A percentile compares a stretch with the other conserved stretches of the same genome.
These are phyloP conservation scores for Phytophthora hibernalis DNA, from an alignment of 352 stramenopile species.

Conservation along the genomic window DNA sequence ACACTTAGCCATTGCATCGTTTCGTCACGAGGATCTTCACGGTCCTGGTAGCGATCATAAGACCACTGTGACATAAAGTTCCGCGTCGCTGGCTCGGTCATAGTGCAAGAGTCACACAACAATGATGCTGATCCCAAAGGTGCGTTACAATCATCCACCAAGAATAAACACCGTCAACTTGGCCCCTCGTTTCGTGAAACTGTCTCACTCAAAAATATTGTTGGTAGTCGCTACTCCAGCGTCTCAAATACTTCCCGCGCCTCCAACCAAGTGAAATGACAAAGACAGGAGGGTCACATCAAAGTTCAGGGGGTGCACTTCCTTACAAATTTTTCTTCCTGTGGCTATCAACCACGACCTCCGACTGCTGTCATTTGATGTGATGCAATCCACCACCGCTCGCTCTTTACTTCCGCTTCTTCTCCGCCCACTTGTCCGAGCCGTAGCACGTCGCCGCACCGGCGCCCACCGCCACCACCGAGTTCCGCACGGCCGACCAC, in stretches of 20 bases:
- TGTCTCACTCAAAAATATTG: slow-evolving; percentile 25
- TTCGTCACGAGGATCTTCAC: background rate
- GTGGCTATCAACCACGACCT: slow-evolving; percentile 12
- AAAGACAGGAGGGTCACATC: background rate
- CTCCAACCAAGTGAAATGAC: background rate
- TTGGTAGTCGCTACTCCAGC: background rate
- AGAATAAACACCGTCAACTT: slow-evolving; percentile 20
- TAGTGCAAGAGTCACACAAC: background rate
- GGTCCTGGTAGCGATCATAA: slow-evolving; percentile 16
- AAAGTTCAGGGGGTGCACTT: slow-evolving; percentile 19
- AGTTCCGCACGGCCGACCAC: slow-evolving; percentile 64
- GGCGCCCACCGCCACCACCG: slow-evolving; percentile 63
- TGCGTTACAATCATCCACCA: slow-evolving; percentile 5
- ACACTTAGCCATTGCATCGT: slow-evolving; percentile 29
- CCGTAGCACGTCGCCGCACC: slow-evolving; percentile 66
- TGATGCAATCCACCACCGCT: slow-evolving; percentile 18
- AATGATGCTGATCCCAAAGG: background rate
- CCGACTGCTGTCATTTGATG: slow-evolving; percentile 25
- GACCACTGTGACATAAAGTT: slow-evolving; percentile 46
- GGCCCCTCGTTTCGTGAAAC: slow-evolving; percentile 5
- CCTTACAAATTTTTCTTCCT: slow-evolving; percentile 32
- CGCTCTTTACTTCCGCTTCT: slow-evolving; percentile 46
- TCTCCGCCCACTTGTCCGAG: slow-evolving; percentile 65
- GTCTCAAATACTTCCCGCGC: background rate
- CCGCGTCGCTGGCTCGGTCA: slow-evolving; percentile 30